Conservation (phyloP, 2,329 filamentous ascomycete species). For the Aspergillus fumigatus region DNA sequence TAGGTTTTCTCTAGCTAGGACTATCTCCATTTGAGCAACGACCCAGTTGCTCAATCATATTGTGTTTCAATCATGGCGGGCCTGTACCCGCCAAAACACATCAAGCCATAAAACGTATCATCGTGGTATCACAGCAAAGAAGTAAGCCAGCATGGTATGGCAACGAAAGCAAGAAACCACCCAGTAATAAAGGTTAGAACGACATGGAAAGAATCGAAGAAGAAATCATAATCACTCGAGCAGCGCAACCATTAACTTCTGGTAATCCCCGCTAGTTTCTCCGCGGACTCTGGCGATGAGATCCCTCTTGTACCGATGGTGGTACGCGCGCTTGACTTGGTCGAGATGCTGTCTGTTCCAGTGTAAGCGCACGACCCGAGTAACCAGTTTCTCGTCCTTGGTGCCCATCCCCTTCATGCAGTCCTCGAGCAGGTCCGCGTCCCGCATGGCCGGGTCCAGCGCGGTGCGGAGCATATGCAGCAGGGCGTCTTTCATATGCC, state of each 20-base stretch:
- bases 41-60: not conserved
- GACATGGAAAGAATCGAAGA: not conserved
- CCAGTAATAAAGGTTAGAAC: not conserved
- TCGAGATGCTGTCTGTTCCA: conserved; percentile 74
- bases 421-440: conserved; percentile 76
- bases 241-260: conserved; percentile 67
- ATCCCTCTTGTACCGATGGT: conserved; percentile 63
- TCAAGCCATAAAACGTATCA: not conserved
- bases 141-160: not conserved
- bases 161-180: not conserved
- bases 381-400: conserved; percentile 74
- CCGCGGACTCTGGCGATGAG: conserved; percentile 67
- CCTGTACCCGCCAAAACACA: too few species aligned
- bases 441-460: conserved; percentile 75
- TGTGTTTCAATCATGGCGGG: not conserved
- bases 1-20: too few species aligned
- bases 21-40: too few species aligned
- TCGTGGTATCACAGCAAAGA: not conserved
- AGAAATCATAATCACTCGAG: conserved; percentile 33
- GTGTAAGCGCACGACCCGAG: conserved; percentile 73
- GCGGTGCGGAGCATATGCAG: conserved; percentile 74
- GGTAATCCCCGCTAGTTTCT: conserved; percentile 83
- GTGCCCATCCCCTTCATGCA: conserved; percentile 85
- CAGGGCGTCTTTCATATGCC: conserved; percentile 86
- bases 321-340: conserved; percentile 74